Percentiles rank a stretch among this genome's conserved stretches.
Conservation (phyloP, 305 asterid genomes). For the Lippia alba region DNA sequence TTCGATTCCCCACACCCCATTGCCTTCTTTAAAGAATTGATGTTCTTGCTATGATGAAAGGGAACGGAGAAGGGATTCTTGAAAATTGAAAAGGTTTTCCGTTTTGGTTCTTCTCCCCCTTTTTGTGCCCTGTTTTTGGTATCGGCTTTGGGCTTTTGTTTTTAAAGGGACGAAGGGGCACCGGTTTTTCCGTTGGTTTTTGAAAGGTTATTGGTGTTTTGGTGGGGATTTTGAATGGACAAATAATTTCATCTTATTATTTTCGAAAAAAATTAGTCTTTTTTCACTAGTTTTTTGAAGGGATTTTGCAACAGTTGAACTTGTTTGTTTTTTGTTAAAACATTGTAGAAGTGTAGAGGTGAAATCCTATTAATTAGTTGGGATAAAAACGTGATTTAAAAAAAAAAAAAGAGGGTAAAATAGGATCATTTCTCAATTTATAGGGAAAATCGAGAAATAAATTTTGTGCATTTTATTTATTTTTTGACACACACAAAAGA, state of each 20-base stretch:
- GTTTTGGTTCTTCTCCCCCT: constrained; percentile 35
- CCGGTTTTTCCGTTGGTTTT: constrained; percentile 55
- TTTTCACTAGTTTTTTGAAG: too few species aligned
- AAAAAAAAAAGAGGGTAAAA: too few species aligned
- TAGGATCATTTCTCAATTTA: too few species aligned
- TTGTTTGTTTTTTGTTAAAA: background rate
- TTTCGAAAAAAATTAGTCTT: too few species aligned
- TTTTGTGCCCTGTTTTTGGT: constrained; percentile 23
- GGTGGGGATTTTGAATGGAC: constrained; percentile 34
- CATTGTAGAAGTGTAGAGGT: too few species aligned
- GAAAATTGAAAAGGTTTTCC: constrained; percentile 32
- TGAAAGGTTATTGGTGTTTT: constrained; percentile 38
- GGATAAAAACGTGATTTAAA: too few species aligned
- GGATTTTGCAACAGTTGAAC: background rate
- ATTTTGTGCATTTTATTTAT: too few species aligned
- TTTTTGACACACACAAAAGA: too few species aligned
- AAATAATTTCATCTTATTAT: background rate
- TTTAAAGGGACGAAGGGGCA: constrained; percentile 26
- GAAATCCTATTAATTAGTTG: too few species aligned
- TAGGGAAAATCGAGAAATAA: too few species aligned
- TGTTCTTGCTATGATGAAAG: background rate
- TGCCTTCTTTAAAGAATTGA: constrained; percentile 14
- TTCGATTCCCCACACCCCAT: constrained; percentile 94
- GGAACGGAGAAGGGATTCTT: constrained; percentile 36
- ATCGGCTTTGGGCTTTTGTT: constrained; percentile 21